Conservation (phyloP, 2,329 filamentous ascomycete genomes). For the Fusarium tupiense region DNA sequence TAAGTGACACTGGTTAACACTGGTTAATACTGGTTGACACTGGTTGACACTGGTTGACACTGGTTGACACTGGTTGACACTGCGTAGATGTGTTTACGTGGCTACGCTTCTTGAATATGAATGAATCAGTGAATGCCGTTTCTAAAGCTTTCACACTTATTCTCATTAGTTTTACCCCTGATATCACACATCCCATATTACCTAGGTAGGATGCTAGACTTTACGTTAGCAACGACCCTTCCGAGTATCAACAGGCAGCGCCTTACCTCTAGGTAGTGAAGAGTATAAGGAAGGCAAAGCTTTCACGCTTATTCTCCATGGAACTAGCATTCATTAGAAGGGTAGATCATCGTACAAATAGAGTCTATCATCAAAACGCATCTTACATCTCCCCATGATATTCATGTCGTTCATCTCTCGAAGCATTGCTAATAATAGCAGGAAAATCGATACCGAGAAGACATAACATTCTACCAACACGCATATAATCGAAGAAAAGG, state of each 20-base stretch:
- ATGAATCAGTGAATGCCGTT: neutral
- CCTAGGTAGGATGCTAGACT: neutral
- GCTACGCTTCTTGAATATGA: neutral
- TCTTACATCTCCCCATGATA: neutral
- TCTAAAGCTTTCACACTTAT: neutral
- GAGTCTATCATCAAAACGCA: neutral
- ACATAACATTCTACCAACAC: neutral
- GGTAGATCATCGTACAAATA: neutral
- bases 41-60: neutral
- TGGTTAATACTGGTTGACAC: too few species aligned
- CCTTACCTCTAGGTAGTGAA: neutral
- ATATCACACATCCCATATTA: neutral
- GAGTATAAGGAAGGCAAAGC: neutral
- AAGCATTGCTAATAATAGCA: neutral
- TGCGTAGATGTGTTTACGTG: neutral
- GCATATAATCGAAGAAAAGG: neutral
- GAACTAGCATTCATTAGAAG: neutral
- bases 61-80: too few species aligned
- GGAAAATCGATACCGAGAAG: neutral
- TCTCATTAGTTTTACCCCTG: neutral
- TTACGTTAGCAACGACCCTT: neutral
- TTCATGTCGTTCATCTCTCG: neutral
- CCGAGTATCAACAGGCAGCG: neutral
- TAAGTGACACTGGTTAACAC: too few species aligned
- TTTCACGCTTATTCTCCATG: neutral